Evolutionary conservation across 2,329 filamentous ascomycete genomes (phyloP), one percentile per base, ranked within the genome.

Genomic region (Mariannaea elegans): DNA sequence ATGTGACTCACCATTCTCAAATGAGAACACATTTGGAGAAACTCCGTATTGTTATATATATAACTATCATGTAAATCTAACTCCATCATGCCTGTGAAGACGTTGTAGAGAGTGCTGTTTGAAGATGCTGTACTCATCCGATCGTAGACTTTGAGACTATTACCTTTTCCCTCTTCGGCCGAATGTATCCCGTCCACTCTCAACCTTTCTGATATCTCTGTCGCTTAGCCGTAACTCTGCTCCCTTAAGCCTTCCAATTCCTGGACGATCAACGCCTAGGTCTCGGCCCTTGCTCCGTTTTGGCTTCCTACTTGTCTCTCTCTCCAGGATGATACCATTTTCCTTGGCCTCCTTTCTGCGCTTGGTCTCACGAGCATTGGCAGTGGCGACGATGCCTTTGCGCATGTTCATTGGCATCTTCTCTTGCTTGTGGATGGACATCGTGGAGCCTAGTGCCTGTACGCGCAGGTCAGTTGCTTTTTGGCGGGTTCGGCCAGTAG

Each of bases 321-420:
- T 83, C 81, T 98, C 95, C 31, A 98, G 80, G 47, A 98, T 88
- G 68, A 98, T 89, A 6, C 94, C 95, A 69, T 94, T 97, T 81
- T 98, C 94, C 71, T 84, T 87, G 2, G 95, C 95, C 75, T 97
- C 92, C 38, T 81, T 82, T 34, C 94, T 82, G 50, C 94, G 81
- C 79, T 85, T 90, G 12, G 84, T 79, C 75, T 97, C 94, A 59
- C 86, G 87, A 24, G 81, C 77, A 2, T 75, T 80, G 19, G 86
- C 85, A 51, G 93, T 92, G 1, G 85, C 84, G 14, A 81, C 80
- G 61, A 98, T 97, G n/a, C 94, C 94, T 77, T 91, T 93, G 59
- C 93, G 86, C 72, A 94, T 90, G 39, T 87, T 80, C 84, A 97
- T 91, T 16, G 95, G 94, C 93, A 98, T 97, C 68, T 90, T 94